Evolutionary conservation across 2,329 filamentous ascomycete genomes (phyloP), one percentile per base, ranked within the genome.

Genomic region (Metarhizium anisopliae): DNA sequence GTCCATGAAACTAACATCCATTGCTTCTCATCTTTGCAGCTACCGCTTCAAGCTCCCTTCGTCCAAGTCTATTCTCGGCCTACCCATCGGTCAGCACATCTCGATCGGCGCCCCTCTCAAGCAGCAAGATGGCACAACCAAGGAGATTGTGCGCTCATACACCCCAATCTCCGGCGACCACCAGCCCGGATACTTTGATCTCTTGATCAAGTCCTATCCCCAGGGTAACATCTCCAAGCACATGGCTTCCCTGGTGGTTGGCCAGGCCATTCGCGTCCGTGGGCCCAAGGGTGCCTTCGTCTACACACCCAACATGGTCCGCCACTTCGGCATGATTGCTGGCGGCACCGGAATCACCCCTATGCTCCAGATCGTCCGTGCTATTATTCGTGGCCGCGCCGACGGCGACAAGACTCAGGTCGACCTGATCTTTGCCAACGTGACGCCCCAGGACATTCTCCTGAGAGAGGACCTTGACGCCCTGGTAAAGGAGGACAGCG

Each of bases 41-140:
- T 99, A 97, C 80, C 91, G 94, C 68, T 96, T 97, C 77, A 81
- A 82, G 61, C 89, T 99, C 45, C 92, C 92, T 56, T 80, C 80
- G 53, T 76, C 85, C 45, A 86, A 78, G 65, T 83, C 89, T 63
- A 90, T 96, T 71, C 89, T 97, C 67, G 94, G 94, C 68, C 88
- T 97, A 47, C 93, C 94, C 63, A 97, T 97, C 77, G 94, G 94
- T 69, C 94, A 99, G 78, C 94, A 99, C 79, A 96, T 99, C 75
- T 96, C 93, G 60, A 90, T 99, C 69, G 90, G 88, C 63, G 93
- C 91, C 55, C 83, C 81, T 56, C 83, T 91, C 59, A 66, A 73
- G 47, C 82, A 86, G 66, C 73, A 77, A 56, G 84, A 89, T 65
- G 90, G 90, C 68, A 80, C 81, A 65, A 78, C 78, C 62, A 93